Evolutionary conservation across 2,329 filamentous ascomycete genomes (phyloP), one percentile per base, ranked within the genome.

Genomic region (Fusarium ramigenum): DNA sequence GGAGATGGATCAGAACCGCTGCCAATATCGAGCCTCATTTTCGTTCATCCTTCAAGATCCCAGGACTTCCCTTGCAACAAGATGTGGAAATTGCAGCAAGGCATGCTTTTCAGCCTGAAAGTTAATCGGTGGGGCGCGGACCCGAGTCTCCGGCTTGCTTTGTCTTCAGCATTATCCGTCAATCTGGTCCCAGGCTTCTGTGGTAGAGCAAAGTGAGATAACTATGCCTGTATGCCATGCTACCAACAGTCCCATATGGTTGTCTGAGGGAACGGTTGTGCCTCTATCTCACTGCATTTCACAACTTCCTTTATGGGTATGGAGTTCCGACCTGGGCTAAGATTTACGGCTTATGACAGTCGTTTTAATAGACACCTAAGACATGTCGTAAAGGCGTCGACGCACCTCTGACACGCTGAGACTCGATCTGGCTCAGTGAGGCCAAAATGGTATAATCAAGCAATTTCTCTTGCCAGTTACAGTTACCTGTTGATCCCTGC

Each of bases 61-160:
- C 56, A 63, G 72, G 75, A 66, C 72, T 60, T 66, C 58, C 75
- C 73, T 72, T 73, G 73, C 63, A 73, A 57, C 40, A 66, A 47
- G 59, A 56, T 47, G 68, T 65, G 71, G 60, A 59, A 65, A 69
- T 58, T 52, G 50, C 53, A 34, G 36, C 46, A 56, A 66, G 40
- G 56, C 44, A 70, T 54, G 53, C 57, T 44, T 69, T 72, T 72
- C 67, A 73, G 59, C 67, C 63, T 67, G 56, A 72, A 59, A 72
- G 57, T 52, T 56, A 43, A 39, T 32, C 32, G 39, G 68, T 74
- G 71, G 64, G 62, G 64, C 63, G 65, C 69, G 56, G 72, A 72
- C 52, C 62, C 71, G 60, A 60, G 69, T 50, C 59, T 52, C 71
- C 71, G 63, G 49, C 43, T 53, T 63, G 66, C 34, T 63, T 42